phyloP scores from a whole-genome alignment of 495 filamentous ascomycete species.

The Echria macrotheca region DNA sequence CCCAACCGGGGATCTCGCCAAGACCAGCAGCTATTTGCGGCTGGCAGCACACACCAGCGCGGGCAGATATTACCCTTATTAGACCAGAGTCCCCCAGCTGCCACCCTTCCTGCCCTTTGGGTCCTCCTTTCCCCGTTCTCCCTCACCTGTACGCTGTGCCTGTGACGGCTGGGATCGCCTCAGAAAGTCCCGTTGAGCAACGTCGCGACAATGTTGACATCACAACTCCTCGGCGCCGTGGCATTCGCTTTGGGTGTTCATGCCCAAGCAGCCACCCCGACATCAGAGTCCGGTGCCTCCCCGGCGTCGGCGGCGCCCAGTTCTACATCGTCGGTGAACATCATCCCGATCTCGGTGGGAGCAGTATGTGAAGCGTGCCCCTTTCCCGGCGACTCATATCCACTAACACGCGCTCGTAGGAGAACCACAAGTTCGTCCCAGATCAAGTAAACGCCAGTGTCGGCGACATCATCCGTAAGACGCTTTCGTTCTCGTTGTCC shows the following conservation, averaged over 20 bases:
- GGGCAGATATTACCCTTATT: constrained; percentile 10
- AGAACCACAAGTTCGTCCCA: constrained; percentile 32
- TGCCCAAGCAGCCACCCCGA: constrained; percentile 8
- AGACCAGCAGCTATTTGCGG: constrained; percentile 10
- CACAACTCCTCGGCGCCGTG: constrained; percentile 4
- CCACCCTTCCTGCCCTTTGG: constrained; percentile 1
- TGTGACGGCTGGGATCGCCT: background rate
- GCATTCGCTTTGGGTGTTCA: constrained; percentile 2
- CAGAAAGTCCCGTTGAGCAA: background rate
- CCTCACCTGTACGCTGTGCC: background rate
- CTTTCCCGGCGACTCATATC: background rate
- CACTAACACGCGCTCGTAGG: constrained; percentile 12
- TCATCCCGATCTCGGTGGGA: constrained; percentile 28
- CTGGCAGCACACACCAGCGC: constrained; percentile 10
- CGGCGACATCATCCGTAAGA: constrained; percentile 37
- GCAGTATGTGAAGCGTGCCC: too few species aligned
- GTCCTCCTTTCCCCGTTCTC: background rate
- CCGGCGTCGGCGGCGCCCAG: background rate
- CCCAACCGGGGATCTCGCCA: background rate
- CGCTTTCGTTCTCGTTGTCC: background rate
- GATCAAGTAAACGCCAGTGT: constrained; percentile 27
- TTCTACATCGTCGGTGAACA: constrained; percentile 1
- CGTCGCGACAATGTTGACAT: constrained; percentile 8
- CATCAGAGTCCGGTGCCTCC: background rate
- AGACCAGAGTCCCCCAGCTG: constrained; percentile 1